phyloP scores from a whole-genome alignment of 73 alveolate species.

The Symbiodinium pilosum region DNA sequence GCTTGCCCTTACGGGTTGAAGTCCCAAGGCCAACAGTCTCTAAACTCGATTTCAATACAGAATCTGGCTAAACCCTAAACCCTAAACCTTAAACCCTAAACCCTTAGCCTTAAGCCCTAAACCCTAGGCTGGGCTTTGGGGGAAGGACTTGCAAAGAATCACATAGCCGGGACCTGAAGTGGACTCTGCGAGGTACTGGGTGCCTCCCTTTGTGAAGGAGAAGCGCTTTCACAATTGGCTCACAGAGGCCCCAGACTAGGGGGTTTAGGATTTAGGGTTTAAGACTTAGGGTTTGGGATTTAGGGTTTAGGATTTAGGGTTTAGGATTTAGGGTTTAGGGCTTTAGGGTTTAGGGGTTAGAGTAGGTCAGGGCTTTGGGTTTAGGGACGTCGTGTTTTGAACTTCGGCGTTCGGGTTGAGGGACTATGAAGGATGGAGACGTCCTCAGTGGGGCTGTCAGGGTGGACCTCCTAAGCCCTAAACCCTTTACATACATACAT shows the following conservation, averaged over 20 bases:
- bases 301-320: not conserved
- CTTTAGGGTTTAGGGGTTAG: not conserved
- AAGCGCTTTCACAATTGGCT: constrained; percentile 99
- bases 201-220: constrained; percentile 99
- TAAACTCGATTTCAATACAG: too few relatives aligned
- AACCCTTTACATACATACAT: not conserved
- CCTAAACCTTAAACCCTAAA: too few relatives aligned
- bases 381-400: not conserved
- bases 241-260: constrained; percentile 95
- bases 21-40: too few relatives aligned
- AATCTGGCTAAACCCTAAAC: too few relatives aligned
- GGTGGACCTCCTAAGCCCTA: not conserved
- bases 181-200: constrained; percentile 96
- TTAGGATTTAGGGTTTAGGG: not conserved
- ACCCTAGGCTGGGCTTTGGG: too few relatives aligned
- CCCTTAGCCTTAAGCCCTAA: too few relatives aligned
- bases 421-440: too few relatives aligned
- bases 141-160: too few relatives aligned
- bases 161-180: too few relatives aligned
- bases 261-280: not conserved
- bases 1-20: too few relatives aligned
- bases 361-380: not conserved
- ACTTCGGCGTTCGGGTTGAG: not conserved
- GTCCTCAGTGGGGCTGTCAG: too few relatives aligned
- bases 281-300: not conserved